Conservation (phyloP, 2,329 filamentous ascomycete genomes). For the Lachnellula subtilissima region DNA sequence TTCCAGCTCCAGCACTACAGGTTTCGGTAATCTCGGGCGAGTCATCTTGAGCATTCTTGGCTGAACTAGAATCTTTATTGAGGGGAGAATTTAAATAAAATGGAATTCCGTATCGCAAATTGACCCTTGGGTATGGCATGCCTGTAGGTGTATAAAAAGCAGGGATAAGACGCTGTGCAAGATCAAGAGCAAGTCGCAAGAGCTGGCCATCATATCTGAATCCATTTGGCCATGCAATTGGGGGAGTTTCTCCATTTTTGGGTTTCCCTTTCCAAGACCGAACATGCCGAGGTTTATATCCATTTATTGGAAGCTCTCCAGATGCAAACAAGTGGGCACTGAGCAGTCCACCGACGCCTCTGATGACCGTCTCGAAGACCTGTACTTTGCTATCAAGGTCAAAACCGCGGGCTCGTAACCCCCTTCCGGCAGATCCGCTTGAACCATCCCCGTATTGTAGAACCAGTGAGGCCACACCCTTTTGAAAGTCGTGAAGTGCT, state of each 20-base stretch:
- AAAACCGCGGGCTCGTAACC: conserved; percentile 73
- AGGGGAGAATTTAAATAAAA: conserved; percentile 87
- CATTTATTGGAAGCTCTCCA: conserved; percentile 80
- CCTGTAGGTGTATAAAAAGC: conserved; percentile 90
- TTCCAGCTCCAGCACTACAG: conserved; percentile 94
- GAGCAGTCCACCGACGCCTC: conserved; percentile 82
- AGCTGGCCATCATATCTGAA: conserved; percentile 87
- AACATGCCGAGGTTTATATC: conserved; percentile 55
- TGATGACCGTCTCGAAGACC: conserved; percentile 96
- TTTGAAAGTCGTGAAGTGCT: conserved; percentile 71
- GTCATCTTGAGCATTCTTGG: conserved; percentile 33
- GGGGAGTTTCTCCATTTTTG: conserved; percentile 43
- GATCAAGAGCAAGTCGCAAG: conserved; percentile 79
- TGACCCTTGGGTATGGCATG: conserved; percentile 91
- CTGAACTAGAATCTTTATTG: conserved; percentile 51
- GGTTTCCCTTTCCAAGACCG: conserved; percentile 25
- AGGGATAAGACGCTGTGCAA: conserved; percentile 77
- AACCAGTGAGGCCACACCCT: conserved; percentile 71
- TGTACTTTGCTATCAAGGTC: conserved; percentile 97
- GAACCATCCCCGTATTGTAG: conserved; percentile 83
- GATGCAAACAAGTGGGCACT: conserved; percentile 92
- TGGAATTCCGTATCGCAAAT: conserved; percentile 82
- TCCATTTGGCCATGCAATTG: conserved; percentile 69
- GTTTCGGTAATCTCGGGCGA: conserved; percentile 80
- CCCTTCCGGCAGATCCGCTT: conserved; percentile 61